phyloP scores from a whole-genome alignment of 768 basidiomycete genomes.

The Psilocybe cubensis region DNA sequence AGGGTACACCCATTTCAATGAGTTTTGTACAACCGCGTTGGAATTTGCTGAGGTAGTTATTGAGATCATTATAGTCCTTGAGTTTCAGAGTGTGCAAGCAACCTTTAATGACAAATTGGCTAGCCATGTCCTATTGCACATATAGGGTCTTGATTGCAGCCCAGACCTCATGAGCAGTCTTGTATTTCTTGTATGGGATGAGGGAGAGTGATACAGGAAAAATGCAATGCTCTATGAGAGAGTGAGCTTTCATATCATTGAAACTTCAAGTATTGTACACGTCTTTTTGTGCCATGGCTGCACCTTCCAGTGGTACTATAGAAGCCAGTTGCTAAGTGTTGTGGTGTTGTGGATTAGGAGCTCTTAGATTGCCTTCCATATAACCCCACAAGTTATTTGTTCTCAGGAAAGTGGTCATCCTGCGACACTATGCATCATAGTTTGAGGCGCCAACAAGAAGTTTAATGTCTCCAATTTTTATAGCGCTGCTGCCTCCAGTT shows the following conservation, averaged over 20 bases:
- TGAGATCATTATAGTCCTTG: constrained; percentile 10
- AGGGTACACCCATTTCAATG: background rate
- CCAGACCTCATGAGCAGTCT: constrained; percentile 11
- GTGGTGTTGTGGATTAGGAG: background rate
- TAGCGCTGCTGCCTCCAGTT: too few species aligned
- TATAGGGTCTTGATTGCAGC: constrained; percentile 1
- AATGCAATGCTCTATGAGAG: constrained; percentile 8
- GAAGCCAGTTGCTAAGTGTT: constrained; percentile 1
- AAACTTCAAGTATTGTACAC: constrained; percentile 8
- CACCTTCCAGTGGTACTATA: background rate
- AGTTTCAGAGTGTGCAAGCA: constrained; percentile 4
- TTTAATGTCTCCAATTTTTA: too few species aligned
- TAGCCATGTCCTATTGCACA: constrained; percentile 3
- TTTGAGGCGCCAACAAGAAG: constrained; percentile 9
- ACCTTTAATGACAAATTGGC: constrained; percentile 11
- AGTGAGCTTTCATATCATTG: constrained; percentile 5
- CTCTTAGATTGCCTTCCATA: constrained; percentile 1
- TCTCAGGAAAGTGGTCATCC: constrained; percentile 10
- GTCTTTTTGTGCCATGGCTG: constrained; percentile 3
- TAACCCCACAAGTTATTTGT: constrained; percentile 15
- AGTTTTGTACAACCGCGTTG: background rate
- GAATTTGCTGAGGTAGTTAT: constrained; percentile 8
- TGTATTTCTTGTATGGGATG: background rate
- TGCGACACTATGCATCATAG: constrained; percentile 9
- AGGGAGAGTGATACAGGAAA: background rate